Evolutionary conservation across 2,329 filamentous ascomycete species (phyloP).

Genomic region (Trematosphaeria pertusa): DNA sequence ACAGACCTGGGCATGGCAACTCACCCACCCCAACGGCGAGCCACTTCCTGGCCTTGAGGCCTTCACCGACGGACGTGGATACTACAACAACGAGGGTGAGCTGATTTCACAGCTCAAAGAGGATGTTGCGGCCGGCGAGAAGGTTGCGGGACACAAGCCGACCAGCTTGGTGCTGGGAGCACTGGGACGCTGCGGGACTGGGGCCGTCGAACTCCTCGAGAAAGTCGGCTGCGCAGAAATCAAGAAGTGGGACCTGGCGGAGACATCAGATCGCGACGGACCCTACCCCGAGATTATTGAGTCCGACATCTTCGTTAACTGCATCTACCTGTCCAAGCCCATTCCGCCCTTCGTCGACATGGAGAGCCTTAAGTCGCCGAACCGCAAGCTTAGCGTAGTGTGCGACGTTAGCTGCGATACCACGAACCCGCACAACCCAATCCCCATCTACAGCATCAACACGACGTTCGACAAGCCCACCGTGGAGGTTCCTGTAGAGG

Average conservation of each 20-base stretch:
- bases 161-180: slow-evolving; percentile 81
- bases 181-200: slow-evolving; percentile 81
- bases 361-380: slow-evolving; percentile 70
- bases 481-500: slow-evolving; percentile 71
- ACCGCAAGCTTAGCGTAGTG: slow-evolving; percentile 75
- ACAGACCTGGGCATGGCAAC: slow-evolving; percentile 84
- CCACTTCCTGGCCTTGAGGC: slow-evolving; percentile 70
- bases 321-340: slow-evolving; percentile 79
- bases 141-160: slow-evolving; percentile 71
- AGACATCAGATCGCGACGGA: slow-evolving; percentile 70
- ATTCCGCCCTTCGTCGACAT: slow-evolving; percentile 83
- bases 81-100: slow-evolving; percentile 75
- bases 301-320: slow-evolving; percentile 58
- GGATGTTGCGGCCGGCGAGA: slow-evolving; percentile 69
- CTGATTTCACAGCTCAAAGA: slow-evolving; percentile 78
- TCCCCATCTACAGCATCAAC: slow-evolving; percentile 83
- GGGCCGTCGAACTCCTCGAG: slow-evolving; percentile 80
- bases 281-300: slow-evolving; percentile 81
- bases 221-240: slow-evolving; percentile 77
- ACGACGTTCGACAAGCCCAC: slow-evolving; percentile 92
- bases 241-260: slow-evolving; percentile 76
- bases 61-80: slow-evolving; percentile 55
- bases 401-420: slow-evolving; percentile 67
- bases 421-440: slow-evolving; percentile 73
- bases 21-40: slow-evolving; percentile 70